phyloP scores from a whole-genome alignment of 2,329 filamentous ascomycete species.

The Elsinoe perseae region DNA sequence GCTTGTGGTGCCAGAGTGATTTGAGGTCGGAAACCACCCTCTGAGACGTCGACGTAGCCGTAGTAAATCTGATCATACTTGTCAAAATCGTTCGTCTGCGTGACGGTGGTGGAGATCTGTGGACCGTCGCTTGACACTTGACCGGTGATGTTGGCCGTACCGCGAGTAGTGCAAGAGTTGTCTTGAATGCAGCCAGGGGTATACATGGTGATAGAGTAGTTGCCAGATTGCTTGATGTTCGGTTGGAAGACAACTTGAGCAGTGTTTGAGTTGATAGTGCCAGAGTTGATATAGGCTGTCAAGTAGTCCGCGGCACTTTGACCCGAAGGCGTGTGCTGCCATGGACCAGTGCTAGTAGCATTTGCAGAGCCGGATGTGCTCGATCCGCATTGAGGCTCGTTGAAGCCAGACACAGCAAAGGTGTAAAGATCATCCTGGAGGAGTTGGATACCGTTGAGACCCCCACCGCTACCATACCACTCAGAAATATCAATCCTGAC shows the following conservation, averaged over 20 bases:
- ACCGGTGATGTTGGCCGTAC: conserved; percentile 73
- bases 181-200: conserved; percentile 86
- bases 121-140: conserved; percentile 47
- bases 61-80: conserved; percentile 93
- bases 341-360: conserved; percentile 64
- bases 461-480: conserved; percentile 80
- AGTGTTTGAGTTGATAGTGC: conserved; percentile 42
- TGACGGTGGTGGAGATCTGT: conserved; percentile 57
- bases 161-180: conserved; percentile 65
- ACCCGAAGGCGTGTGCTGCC: conserved; percentile 60
- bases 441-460: conserved; percentile 76
- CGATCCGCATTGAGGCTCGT: conserved; percentile 72
- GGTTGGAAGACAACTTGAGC: conserved; percentile 72
- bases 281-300: conserved; percentile 53
- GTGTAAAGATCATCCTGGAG: conserved; percentile 63
- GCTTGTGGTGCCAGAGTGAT: conserved; percentile 67
- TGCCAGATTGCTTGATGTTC: conserved; percentile 78
- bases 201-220: conserved; percentile 85
- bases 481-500: conserved; percentile 80
- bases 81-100: conserved; percentile 90
- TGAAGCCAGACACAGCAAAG: conserved; percentile 80
- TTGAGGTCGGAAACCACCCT: conserved; percentile 64
- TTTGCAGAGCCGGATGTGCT: conserved; percentile 54
- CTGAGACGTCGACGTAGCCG: conserved; percentile 71
- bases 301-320: conserved; percentile 70